Evolutionary conservation across 352 stramenopile species (phyloP), one percentile per base, ranked within the genome.

Genomic region (Thalassiosira sp.): DNA sequence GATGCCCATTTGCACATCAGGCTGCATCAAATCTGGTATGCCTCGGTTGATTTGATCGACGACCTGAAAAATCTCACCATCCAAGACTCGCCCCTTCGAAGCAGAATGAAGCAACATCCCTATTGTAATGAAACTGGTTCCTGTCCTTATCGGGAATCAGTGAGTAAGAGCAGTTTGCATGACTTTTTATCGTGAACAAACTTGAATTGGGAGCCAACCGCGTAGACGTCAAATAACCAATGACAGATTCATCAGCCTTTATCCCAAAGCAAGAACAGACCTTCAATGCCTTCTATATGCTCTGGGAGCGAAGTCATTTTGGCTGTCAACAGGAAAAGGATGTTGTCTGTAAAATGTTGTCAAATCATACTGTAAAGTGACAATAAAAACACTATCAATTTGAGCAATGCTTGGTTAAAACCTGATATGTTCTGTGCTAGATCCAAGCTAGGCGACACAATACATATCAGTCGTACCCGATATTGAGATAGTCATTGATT

Each of bases 11-110:
- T 22, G n/a, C 18, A 54, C 43, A 1, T 11, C 18, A 20, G 52
- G 60, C 40, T 35, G 24, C 46, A 62, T 22, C 15, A 60, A 48
- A 6, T 28, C 61, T 31, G 53, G 37, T 28, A 45, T 27, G 25
- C 54, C 75, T 54, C 42, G 63, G 58, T 79, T 84, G 10, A 84
- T 72, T 35, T 79, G 75, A 49, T 79, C 75, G 18, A 76, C 42
- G 11, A 72, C 57, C 0, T 22, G 15, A 28, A 79, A 51, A 20
- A 79, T 28, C 13, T 56, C 33, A 7, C 24, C 25, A 28, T 61
- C 37, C 16, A 57, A 7, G 22, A 35, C 24, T 52, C 48, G 1
- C 40, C 52, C 24, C 10, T 61, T 31, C 1, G 22, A 49, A 13
- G 7, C 52, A n/a, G 27, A 24, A 18, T 69, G 46, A 54, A 69